A percentile compares a stretch with the other conserved stretches of the same genome.
These are phyloP conservation scores for Aspergillus flavus DNA, from an alignment of 2,329 filamentous ascomycete species.

Conservation along the genomic window DNA sequence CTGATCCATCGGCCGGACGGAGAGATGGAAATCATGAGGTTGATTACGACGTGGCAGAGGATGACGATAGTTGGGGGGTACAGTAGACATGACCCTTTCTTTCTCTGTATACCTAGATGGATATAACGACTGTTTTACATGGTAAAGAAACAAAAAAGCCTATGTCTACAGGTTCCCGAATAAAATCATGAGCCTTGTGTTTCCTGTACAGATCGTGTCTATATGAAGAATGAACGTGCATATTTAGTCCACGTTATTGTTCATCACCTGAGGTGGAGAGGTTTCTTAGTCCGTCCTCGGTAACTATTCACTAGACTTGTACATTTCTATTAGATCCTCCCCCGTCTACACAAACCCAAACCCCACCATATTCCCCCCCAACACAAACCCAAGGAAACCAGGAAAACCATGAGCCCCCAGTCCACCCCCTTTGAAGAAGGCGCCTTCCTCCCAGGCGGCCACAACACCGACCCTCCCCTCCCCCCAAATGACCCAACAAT, in stretches of 20 bases:
- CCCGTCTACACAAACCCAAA: not conserved
- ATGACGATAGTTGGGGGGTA: conserved; percentile 48
- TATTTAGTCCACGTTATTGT: not conserved
- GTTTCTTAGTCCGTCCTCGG: not conserved
- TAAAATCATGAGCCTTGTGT: not conserved
- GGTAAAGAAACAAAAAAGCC: not conserved
- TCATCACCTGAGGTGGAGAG: not conserved
- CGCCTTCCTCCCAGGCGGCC: conserved; percentile 33
- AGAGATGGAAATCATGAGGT: conserved; percentile 39
- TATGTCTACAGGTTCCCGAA: not conserved
- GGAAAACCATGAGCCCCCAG: not conserved
- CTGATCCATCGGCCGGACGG: conserved; percentile 19
- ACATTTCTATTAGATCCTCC: not conserved
- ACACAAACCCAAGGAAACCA: not conserved
- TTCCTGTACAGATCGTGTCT: not conserved
- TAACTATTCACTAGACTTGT: not conserved
- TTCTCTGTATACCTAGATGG: not conserved
- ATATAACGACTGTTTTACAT: not conserved
- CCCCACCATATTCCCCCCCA: not conserved
- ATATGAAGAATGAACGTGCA: not conserved
- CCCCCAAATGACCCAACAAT: conserved; percentile 30
- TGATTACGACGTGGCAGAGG: conserved; percentile 56
- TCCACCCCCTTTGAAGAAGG: conserved; percentile 27
- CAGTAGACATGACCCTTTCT: conserved; percentile 12
- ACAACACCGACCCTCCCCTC: conserved; percentile 32